Percentiles rank a stretch among this genome's conserved stretches.
phyloP scores from a whole-genome alignment of 768 basidiomycete species.

The Clitopilus passeckerianus region DNA sequence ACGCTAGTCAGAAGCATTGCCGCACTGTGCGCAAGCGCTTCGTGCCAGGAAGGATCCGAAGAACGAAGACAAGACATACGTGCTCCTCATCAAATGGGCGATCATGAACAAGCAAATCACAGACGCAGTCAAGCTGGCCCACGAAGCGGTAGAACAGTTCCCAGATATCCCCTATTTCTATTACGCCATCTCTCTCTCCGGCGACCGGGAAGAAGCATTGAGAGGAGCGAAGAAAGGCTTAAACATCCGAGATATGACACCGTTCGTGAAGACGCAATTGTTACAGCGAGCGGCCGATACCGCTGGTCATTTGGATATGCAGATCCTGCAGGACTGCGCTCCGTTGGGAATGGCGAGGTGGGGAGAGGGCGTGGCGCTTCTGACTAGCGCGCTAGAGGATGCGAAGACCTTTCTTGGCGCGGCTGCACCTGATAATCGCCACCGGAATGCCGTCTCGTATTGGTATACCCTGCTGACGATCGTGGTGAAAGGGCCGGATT shows the following conservation, averaged over 20 bases:
- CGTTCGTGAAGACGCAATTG: slow-evolving; percentile 52
- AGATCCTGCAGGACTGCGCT: slow-evolving; percentile 37
- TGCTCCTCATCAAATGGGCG: slow-evolving; percentile 57
- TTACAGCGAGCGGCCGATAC: slow-evolving; percentile 60
- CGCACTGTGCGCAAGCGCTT: slow-evolving; percentile 53
- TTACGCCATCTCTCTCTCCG: slow-evolving; percentile 51
- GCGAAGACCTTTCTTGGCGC: slow-evolving; percentile 47
- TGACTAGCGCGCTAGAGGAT: slow-evolving; percentile 58
- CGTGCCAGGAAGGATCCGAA: slow-evolving; percentile 30
- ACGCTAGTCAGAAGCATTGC: slow-evolving; percentile 54
- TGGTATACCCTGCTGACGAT: slow-evolving; percentile 56
- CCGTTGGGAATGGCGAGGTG: slow-evolving; percentile 36
- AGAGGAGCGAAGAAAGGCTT: slow-evolving; percentile 63
- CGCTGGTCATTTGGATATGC: slow-evolving; percentile 51
- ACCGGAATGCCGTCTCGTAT: slow-evolving; percentile 54
- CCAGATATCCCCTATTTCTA: slow-evolving; percentile 61
- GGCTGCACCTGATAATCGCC: slow-evolving; percentile 58
- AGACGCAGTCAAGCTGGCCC: slow-evolving; percentile 43
- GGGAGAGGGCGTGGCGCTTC: slow-evolving; percentile 57
- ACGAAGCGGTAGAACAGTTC: slow-evolving; percentile 44
- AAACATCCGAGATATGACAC: slow-evolving; percentile 47
- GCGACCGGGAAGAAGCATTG: slow-evolving; percentile 45
- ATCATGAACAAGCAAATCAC: slow-evolving; percentile 44
- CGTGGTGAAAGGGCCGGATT: slow-evolving; percentile 43
- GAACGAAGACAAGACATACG: slow-evolving; percentile 53